Percentiles rank a stretch among this genome's conserved stretches.
These are phyloP conservation scores for Acer negundo DNA, from an alignment of 345 rosid genomes.

Conservation along the genomic window DNA sequence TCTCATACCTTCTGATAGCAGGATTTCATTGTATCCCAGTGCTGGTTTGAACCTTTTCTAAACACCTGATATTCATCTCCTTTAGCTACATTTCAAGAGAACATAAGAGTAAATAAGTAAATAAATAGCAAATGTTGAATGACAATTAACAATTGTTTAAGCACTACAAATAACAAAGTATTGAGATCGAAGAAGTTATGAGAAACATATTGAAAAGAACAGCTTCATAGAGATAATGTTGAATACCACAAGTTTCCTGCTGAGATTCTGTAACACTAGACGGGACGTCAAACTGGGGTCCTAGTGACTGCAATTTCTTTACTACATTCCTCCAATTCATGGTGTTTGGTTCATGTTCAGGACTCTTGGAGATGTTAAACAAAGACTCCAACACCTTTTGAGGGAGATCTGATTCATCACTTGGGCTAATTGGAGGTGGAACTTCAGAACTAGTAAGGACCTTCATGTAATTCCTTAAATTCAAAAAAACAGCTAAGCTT, in stretches of 20 bases:
- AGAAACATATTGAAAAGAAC: constrained; percentile 5
- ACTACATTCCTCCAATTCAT: constrained; percentile 89
- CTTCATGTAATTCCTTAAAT: constrained; percentile 53
- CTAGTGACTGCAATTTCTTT: constrained; percentile 76
- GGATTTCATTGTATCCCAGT: constrained; percentile 67
- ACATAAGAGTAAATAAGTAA: constrained; percentile 12
- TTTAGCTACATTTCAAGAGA: constrained; percentile 51
- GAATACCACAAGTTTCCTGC: constrained; percentile 44
- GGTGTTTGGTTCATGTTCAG: constrained; percentile 64
- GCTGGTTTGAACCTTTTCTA: constrained; percentile 62
- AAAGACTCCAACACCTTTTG: constrained; percentile 86
- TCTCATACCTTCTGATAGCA: constrained; percentile 63
- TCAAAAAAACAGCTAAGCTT: constrained; percentile 17
- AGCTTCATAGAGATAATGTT: constrained; percentile 8
- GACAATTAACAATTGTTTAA: neutral
- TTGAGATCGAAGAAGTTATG: neutral
- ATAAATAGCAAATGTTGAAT: neutral
- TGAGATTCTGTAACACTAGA: constrained; percentile 45
- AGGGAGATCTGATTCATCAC: constrained; percentile 50
- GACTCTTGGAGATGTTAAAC: constrained; percentile 62
- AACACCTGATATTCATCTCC: constrained; percentile 63
- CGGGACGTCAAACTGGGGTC: constrained; percentile 47
- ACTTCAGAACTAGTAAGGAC: constrained; percentile 46
- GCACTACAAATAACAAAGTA: constrained; percentile 10
- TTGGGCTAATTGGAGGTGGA: constrained; percentile 39